Conservation (phyloP, 1,139 yeast species). For the Meyerozyma sp. region DNA sequence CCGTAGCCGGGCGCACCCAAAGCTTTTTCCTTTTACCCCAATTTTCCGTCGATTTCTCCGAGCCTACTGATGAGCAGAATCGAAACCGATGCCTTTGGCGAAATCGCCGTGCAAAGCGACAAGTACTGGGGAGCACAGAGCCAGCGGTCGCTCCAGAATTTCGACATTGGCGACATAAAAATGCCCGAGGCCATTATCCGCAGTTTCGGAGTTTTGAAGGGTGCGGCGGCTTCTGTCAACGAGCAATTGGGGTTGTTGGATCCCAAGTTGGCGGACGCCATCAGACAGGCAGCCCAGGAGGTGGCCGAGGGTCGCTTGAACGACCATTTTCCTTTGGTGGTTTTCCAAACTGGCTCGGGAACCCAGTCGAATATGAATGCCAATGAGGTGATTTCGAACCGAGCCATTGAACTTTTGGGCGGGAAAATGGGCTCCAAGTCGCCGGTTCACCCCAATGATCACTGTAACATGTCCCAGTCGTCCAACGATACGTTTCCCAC, state of each 20-base stretch:
- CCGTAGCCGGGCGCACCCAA: background rate
- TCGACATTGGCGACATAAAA: constrained; percentile 15
- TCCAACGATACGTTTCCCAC: constrained; percentile 19
- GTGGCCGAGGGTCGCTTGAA: constrained; percentile 15
- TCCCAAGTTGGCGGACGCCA: constrained; percentile 14
- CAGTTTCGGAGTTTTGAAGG: constrained; percentile 16
- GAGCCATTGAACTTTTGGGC: constrained; percentile 18
- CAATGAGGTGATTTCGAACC: constrained; percentile 17
- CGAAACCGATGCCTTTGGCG: constrained; percentile 18
- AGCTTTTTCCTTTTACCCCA: background rate
- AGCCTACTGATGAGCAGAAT: constrained; percentile 7
- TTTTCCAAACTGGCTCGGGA: constrained; percentile 19
- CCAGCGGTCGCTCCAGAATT: constrained; percentile 16
- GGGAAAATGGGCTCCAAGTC: constrained; percentile 15
- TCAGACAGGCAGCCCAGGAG: constrained; percentile 15
- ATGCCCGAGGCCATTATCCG: constrained; percentile 16
- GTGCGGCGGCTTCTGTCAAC: constrained; percentile 16
- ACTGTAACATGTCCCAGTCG: constrained; percentile 17
- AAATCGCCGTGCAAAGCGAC: constrained; percentile 13
- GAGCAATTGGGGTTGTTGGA: constrained; percentile 14
- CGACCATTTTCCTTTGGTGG: constrained; percentile 17
- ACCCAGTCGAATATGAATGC: constrained; percentile 19
- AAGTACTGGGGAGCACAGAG: constrained; percentile 19
- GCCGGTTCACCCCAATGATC: constrained; percentile 19
- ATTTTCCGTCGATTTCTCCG: constrained; percentile 1